Evolutionary conservation across 768 basidiomycete genomes (phyloP).

Genomic region (Boletus vermiculosoides): DNA sequence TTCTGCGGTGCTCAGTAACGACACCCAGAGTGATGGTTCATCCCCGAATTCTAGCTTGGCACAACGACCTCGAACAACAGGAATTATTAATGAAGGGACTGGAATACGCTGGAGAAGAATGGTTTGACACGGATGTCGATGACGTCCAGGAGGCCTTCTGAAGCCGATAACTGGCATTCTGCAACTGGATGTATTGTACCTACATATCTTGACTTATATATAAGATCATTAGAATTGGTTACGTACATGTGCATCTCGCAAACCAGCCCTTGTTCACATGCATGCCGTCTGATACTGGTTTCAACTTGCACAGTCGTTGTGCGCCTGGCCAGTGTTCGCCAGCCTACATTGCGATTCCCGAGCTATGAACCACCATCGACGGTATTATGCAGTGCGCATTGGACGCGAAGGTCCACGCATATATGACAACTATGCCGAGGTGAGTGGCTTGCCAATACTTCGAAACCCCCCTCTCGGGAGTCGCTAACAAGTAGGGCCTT

Average conservation of each 20-base stretch:
- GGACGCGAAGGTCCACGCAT: constrained; percentile 34
- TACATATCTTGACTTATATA: neutral
- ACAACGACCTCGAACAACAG: constrained; percentile 33
- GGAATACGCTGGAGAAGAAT: constrained; percentile 18
- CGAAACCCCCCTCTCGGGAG: neutral
- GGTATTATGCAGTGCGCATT: constrained; percentile 37
- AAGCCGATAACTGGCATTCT: neutral
- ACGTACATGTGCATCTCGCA: constrained; percentile 1
- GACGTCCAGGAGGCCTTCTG: constrained; percentile 36
- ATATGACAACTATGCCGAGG: constrained; percentile 30
- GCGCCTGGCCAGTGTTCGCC: neutral
- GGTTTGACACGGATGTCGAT: constrained; percentile 37
- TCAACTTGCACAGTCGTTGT: neutral
- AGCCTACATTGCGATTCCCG: neutral
- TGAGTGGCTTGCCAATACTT: constrained; percentile 14
- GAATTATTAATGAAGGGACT: constrained; percentile 6
- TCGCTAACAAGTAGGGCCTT: neutral
- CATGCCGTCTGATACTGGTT: neutral
- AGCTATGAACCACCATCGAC: constrained; percentile 18
- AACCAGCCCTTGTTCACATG: neutral
- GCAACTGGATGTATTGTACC: neutral
- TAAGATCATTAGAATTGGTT: neutral
- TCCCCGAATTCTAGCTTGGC: constrained; percentile 61
- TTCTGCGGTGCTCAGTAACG: neutral
- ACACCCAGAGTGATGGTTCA: constrained; percentile 58